Percentiles rank a stretch among this genome's conserved stretches.
Evolutionary conservation across 2,329 filamentous ascomycete species (phyloP).

Genomic region (Fusarium acutatum): DNA sequence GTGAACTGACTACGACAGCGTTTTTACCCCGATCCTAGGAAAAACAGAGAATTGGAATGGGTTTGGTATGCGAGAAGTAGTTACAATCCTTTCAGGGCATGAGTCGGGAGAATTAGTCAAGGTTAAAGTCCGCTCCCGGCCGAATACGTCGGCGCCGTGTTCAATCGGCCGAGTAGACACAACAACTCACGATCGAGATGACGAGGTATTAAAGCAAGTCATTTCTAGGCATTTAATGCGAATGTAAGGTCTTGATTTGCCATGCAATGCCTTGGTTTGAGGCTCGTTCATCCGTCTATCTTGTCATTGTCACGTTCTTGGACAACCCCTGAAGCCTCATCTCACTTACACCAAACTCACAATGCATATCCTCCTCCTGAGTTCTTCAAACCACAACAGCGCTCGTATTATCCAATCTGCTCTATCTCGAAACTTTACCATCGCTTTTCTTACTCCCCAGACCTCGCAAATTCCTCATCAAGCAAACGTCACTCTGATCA

Average conservation of each 20-base stretch:
- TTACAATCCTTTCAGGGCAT: neutral
- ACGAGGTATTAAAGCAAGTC: slow-evolving; percentile 11
- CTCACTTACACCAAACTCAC: slow-evolving; percentile 1
- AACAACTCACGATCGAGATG: neutral
- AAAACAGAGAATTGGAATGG: neutral
- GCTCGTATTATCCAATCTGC: slow-evolving; percentile 52
- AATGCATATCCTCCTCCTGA: slow-evolving; percentile 53
- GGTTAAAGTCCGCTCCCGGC: slow-evolving; percentile 7
- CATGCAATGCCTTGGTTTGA: no score
- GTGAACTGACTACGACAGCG: neutral
- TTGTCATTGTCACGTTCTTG: neutral
- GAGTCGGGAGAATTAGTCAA: neutral
- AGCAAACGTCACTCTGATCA: neutral
- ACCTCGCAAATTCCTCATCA: neutral
- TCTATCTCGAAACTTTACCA: slow-evolving; percentile 50
- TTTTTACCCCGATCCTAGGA: neutral
- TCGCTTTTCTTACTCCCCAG: slow-evolving; percentile 47
- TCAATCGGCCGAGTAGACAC: slow-evolving; percentile 37
- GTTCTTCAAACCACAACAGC: slow-evolving; percentile 58
- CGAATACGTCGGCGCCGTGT: slow-evolving; percentile 29
- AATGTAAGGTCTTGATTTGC: no score
- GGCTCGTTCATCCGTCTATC: no score
- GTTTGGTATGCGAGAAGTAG: neutral
- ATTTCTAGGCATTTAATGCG: neutral
- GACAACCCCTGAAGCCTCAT: neutral